A percentile compares a stretch with the other conserved stretches of the same genome.
Conservation (phyloP, 108 stramenopile species). For the Nitzschia sp. region DNA sequence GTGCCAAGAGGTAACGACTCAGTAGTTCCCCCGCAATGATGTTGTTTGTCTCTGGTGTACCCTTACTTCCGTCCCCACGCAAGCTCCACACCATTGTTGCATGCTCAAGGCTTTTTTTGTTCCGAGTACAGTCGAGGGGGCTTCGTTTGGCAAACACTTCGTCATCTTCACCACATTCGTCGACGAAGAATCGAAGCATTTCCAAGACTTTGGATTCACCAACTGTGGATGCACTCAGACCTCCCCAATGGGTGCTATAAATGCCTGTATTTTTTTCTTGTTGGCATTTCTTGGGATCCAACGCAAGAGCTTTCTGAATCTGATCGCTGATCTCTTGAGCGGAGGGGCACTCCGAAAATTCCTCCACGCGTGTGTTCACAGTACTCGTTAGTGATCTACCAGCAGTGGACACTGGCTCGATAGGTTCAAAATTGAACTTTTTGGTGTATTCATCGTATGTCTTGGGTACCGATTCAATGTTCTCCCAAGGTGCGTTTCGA, state of each 20-base stretch:
- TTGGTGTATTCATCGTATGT: constrained; percentile 24
- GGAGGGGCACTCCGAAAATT: constrained; percentile 1
- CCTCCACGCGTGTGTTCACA: neutral
- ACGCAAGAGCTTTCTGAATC: constrained; percentile 4
- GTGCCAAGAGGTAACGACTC: constrained; percentile 45
- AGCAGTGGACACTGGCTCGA: neutral
- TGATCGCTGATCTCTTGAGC: neutral
- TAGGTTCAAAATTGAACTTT: neutral
- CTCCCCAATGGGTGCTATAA: constrained; percentile 55
- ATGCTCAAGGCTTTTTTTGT: constrained; percentile 35
- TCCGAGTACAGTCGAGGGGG: constrained; percentile 7
- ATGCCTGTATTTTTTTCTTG: constrained; percentile 39
- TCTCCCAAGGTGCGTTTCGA: constrained; percentile 33
- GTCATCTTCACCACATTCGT: constrained; percentile 34
- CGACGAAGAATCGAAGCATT: constrained; percentile 15
- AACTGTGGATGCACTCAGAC: constrained; percentile 24
- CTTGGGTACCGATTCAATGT: constrained; percentile 16
- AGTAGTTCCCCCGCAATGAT: constrained; percentile 48
- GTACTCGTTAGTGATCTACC: neutral
- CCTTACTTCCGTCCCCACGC: constrained; percentile 11
- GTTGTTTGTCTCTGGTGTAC: constrained; percentile 25
- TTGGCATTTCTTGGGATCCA: constrained; percentile 9
- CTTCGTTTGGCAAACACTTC: constrained; percentile 14
- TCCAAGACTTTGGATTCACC: constrained; percentile 17
- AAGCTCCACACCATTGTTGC: constrained; percentile 36